These are phyloP conservation scores for Maudiozyma barnettii DNA, from an alignment of 805 yeast species.

Conservation along the genomic window DNA sequence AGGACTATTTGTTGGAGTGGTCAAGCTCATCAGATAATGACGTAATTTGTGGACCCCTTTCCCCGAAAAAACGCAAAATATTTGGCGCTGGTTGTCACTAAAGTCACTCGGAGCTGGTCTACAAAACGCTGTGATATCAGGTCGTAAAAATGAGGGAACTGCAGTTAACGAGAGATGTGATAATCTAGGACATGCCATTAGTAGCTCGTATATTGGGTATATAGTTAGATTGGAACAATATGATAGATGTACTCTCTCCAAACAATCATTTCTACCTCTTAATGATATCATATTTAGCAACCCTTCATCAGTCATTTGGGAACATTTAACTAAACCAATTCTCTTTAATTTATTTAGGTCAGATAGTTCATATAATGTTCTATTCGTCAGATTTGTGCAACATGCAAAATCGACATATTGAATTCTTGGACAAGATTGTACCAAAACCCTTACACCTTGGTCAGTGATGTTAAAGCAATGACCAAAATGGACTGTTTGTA, in stretches of 20 bases:
- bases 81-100: constrained; percentile 70
- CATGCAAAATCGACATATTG: constrained; percentile 94
- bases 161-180: constrained; percentile 92
- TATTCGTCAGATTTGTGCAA: constrained; percentile 80
- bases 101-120: constrained; percentile 91
- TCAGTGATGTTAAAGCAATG: constrained; percentile 90
- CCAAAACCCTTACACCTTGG: constrained; percentile 67
- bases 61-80: constrained; percentile 91
- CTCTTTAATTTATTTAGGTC: constrained; percentile 72
- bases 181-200: constrained; percentile 73
- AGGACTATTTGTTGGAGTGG: constrained; percentile 28
- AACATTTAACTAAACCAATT: constrained; percentile 89
- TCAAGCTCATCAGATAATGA: constrained; percentile 46
- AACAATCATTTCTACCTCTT: constrained; percentile 64
- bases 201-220: constrained; percentile 63
- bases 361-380: constrained; percentile 66
- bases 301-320: constrained; percentile 79
- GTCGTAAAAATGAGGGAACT: constrained; percentile 75
- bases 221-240: constrained; percentile 77
- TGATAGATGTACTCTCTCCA: constrained; percentile 88
- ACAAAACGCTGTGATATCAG: constrained; percentile 78
- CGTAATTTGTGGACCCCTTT: constrained; percentile 74
- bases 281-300: constrained; percentile 55
- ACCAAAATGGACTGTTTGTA: constrained; percentile 87
- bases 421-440: constrained; percentile 69